Conservation (phyloP, 768 basidiomycete genomes). For the Leccinum barrowsii region DNA sequence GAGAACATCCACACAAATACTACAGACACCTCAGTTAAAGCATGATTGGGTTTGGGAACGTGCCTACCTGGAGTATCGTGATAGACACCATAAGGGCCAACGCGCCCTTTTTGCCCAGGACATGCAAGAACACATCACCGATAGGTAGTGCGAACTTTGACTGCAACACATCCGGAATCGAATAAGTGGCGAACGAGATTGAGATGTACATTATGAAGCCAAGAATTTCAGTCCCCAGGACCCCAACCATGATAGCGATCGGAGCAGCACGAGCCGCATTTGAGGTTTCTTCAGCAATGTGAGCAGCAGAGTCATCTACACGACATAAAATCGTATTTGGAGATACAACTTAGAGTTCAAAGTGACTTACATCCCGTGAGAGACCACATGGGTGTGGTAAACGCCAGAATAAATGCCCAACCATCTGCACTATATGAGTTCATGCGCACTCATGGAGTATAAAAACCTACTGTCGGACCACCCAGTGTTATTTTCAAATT, state of each 20-base stretch:
- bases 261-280: conserved; percentile 43
- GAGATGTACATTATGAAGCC: conserved; percentile 44
- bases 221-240: conserved; percentile 36
- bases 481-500: conserved; percentile 26
- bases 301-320: conserved; percentile 46
- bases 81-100: conserved; percentile 44
- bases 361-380: conserved; percentile 21
- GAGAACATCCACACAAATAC: conserved; percentile 44
- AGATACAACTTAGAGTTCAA: not conserved
- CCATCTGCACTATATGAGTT: conserved; percentile 9
- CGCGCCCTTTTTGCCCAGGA: conserved; percentile 39
- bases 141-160: conserved; percentile 37
- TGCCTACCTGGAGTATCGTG: conserved; percentile 39
- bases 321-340: not conserved
- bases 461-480: conserved; percentile 17
- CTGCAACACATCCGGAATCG: conserved; percentile 33
- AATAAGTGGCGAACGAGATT: conserved; percentile 41
- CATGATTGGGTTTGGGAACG: not conserved
- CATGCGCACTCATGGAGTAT: not conserved
- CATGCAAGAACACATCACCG: conserved; percentile 39
- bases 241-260: conserved; percentile 42
- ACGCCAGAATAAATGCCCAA: conserved; percentile 26
- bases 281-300: conserved; percentile 44
- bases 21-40: conserved; percentile 10
- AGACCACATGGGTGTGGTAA: conserved; percentile 26